Base-by-base conservation (phyloP, 1,139 yeast species). In the Saccharomyces hybrid region DNA sequence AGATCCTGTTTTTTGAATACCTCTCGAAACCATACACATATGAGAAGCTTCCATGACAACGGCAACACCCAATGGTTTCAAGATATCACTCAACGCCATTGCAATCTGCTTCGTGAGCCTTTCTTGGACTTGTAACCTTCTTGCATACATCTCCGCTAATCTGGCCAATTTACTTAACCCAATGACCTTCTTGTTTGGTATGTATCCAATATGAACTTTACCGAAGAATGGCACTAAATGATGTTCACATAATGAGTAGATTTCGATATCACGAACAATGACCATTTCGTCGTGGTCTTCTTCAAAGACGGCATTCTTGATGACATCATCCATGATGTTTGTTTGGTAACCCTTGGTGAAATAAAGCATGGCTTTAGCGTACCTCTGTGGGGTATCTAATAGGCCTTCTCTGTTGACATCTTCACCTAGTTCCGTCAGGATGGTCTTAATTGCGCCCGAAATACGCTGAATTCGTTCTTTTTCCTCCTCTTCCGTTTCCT, bases 231-330 rank as follows among this genome's bases (percentile, higher is more conserved):
- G 99, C 24, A 95, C 99, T 65, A 93, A 76, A 72, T 93, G 99
- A 71, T 93, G 99, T 72, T 93, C 99, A 73, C 99, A 93, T 56
- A 93, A 76, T 4, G 96, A 88, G 71, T 86, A 88, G 52, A 93
- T 82, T 65, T 90, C 96, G 58, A 93, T 93, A 70, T 95, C 98
- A 69, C 93, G 81, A 32, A 93, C 99, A 62, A 93, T 91, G 50
- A 93, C 99, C 98, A 93, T 93, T 70, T 93, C 99, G 70, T 93
- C 98, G 70, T 95, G 99, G 69, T 95, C 96, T 70, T 93, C 99
- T 70, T 93, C 97, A 64, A 95, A 95, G 11, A 95, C 96, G 0
- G 99, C 99, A 58, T 90, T 79, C 66, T 95, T 93, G 65, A 95
- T 86, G 32, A 91, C 97, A 67, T 90, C 96, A 58, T 85, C 75